phyloP scores from a whole-genome alignment of 2,329 filamentous ascomycete species.

The Apiospora sp. region DNA sequence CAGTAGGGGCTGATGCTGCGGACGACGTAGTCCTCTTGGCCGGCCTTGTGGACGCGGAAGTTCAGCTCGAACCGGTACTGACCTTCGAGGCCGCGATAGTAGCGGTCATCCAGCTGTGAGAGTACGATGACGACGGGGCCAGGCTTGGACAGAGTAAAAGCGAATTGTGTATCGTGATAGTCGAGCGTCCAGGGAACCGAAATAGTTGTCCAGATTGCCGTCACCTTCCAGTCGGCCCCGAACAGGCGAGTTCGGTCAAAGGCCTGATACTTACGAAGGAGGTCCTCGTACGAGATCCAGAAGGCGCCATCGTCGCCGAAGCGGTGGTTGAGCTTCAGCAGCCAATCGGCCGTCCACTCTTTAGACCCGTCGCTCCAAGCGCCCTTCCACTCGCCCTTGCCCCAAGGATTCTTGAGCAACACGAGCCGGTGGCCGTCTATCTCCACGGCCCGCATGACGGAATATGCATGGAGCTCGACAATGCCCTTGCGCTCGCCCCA shows the following conservation, averaged over 20 bases:
- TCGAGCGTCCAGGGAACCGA: slow-evolving; percentile 63
- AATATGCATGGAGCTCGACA: slow-evolving; percentile 66
- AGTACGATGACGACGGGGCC: slow-evolving; percentile 64
- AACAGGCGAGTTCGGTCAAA: slow-evolving; percentile 68
- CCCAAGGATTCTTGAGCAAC: slow-evolving; percentile 80
- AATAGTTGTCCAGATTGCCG: slow-evolving; percentile 58
- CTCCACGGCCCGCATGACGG: slow-evolving; percentile 65
- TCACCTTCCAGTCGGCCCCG: slow-evolving; percentile 60
- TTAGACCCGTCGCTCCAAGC: slow-evolving; percentile 84
- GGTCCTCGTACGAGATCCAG: slow-evolving; percentile 66
- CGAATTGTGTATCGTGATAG: slow-evolving; percentile 63
- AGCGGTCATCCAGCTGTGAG: slow-evolving; percentile 64
- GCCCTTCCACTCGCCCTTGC: slow-evolving; percentile 81
- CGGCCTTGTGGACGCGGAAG: slow-evolving; percentile 61
- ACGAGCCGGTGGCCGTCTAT: slow-evolving; percentile 69
- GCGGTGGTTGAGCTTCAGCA: slow-evolving; percentile 74
- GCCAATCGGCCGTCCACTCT: slow-evolving; percentile 84
- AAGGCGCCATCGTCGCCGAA: slow-evolving; percentile 80
- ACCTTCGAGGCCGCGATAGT: slow-evolving; percentile 64
- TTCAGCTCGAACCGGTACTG: slow-evolving; percentile 63
- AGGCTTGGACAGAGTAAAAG: slow-evolving; percentile 56
- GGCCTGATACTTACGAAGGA: slow-evolving; percentile 65
- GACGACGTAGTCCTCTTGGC: slow-evolving; percentile 61
- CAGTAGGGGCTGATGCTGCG: slow-evolving; percentile 61
- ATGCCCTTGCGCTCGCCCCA: slow-evolving; percentile 63